Evolutionary conservation across 495 filamentous ascomycete species (phyloP).

Genomic region (Neurospora intermedia): DNA sequence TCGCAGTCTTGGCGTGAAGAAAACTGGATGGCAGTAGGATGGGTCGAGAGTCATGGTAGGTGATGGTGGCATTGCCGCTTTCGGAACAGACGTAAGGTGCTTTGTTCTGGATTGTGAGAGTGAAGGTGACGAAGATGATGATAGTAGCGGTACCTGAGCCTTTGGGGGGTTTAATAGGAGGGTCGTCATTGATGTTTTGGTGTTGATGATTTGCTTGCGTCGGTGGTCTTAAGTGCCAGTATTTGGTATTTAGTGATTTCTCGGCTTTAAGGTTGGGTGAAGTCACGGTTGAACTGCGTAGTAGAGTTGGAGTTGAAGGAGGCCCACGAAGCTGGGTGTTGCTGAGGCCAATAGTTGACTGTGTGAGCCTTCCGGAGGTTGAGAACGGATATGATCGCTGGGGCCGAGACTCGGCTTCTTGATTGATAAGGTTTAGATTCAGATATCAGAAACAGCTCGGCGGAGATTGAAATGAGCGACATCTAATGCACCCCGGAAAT

Average conservation of each 20-base stretch:
- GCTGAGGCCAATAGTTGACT: neutral
- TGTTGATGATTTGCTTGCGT: neutral
- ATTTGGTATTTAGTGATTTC: neutral
- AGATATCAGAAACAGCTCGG: neutral
- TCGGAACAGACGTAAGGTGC: neutral
- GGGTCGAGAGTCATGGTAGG: slow-evolving; percentile 18
- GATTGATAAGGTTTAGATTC: neutral
- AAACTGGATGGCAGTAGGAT: slow-evolving; percentile 44
- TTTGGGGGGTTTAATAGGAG: slow-evolving; percentile 2
- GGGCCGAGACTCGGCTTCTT: neutral
- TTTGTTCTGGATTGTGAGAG: neutral
- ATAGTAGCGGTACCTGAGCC: neutral
- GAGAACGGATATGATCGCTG: neutral
- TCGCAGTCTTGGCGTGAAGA: slow-evolving; percentile 46
- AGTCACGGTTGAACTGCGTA: neutral
- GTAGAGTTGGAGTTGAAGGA: neutral
- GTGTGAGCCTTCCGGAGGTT: neutral
- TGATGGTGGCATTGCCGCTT: neutral
- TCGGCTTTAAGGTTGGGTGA: neutral
- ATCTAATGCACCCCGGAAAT: neutral
- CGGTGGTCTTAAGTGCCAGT: neutral
- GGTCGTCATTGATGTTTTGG: neutral
- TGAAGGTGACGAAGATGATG: neutral
- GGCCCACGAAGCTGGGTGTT: neutral
- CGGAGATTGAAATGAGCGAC: neutral